Evolutionary conservation across 1,284 basidiomycete genomes (phyloP).

Genomic region (Sporisorium graminicola): DNA sequence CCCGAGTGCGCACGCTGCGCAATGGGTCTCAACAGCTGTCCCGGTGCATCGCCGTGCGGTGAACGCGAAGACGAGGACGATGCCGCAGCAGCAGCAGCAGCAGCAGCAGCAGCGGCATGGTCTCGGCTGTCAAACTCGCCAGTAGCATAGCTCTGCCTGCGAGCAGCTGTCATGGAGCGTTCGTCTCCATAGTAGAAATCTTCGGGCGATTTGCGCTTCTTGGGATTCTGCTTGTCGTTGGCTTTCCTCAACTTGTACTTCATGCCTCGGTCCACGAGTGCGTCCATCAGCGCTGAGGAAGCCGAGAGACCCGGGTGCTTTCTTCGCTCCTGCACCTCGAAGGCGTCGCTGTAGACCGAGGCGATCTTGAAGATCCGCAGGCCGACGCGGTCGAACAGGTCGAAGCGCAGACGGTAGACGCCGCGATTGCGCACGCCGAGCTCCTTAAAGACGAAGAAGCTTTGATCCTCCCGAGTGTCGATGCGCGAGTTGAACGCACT

Average conservation of each 20-base stretch:
- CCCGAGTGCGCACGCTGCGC: constrained; percentile 12
- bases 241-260: constrained; percentile 51
- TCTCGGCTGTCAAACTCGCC: constrained; percentile 23
- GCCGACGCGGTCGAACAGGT: constrained; percentile 47
- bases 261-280: constrained; percentile 44
- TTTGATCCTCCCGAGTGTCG: constrained; percentile 47
- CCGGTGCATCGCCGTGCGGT: constrained; percentile 1
- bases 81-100: too few species aligned
- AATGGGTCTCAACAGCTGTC: constrained; percentile 18
- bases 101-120: neutral
- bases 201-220: constrained; percentile 48
- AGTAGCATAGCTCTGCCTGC: constrained; percentile 30
- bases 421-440: constrained; percentile 51
- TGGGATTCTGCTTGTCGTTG: constrained; percentile 27
- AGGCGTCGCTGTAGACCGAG: constrained; percentile 41
- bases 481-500: constrained; percentile 46
- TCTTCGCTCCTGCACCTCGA: constrained; percentile 45
- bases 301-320: constrained; percentile 42
- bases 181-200: constrained; percentile 41
- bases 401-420: constrained; percentile 52
- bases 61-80: constrained; percentile 4
- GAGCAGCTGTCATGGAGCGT: constrained; percentile 4
- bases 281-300: constrained; percentile 35
- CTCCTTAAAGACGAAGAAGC: constrained; percentile 61
- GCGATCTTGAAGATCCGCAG: constrained; percentile 37